phyloP scores from a whole-genome alignment of 495 filamentous ascomycete species.

The Penicillium waksmanii region DNA sequence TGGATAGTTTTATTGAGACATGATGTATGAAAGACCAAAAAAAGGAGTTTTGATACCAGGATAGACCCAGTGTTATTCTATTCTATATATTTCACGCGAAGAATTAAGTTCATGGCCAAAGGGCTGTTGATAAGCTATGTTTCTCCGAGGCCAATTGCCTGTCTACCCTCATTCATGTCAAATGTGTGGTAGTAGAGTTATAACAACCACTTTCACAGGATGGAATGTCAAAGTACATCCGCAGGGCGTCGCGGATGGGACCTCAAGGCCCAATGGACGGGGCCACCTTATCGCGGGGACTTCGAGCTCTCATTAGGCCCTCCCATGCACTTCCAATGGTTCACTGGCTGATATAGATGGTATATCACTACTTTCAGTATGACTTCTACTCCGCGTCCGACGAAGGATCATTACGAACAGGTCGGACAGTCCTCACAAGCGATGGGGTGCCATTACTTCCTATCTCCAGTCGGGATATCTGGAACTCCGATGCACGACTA shows the following conservation, averaged over 20 bases:
- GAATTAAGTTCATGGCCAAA: background rate
- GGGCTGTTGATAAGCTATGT: background rate
- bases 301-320: too few relatives aligned
- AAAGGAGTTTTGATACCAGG: conserved; percentile 28
- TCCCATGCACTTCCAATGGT: too few relatives aligned
- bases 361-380: too few relatives aligned
- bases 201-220: background rate
- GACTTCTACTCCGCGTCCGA: background rate
- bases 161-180: background rate
- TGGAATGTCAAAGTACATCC: too few relatives aligned
- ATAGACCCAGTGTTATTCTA: conserved; percentile 19
- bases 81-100: conserved; percentile 13
- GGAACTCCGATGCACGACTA: conserved; percentile 6
- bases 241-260: too few relatives aligned
- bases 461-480: conserved; percentile 19
- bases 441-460: background rate
- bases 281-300: too few relatives aligned
- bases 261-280: too few relatives aligned
- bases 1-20: conserved; percentile 21
- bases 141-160: background rate
- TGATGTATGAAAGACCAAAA: conserved; percentile 24
- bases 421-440: conserved; percentile 6
- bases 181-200: background rate
- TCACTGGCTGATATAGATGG: too few relatives aligned
- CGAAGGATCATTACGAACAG: conserved; percentile 1